These are phyloP conservation scores for Colletotrichum cuscutae DNA, from an alignment of 2,329 filamentous ascomycete genomes.

Conservation along the genomic window DNA sequence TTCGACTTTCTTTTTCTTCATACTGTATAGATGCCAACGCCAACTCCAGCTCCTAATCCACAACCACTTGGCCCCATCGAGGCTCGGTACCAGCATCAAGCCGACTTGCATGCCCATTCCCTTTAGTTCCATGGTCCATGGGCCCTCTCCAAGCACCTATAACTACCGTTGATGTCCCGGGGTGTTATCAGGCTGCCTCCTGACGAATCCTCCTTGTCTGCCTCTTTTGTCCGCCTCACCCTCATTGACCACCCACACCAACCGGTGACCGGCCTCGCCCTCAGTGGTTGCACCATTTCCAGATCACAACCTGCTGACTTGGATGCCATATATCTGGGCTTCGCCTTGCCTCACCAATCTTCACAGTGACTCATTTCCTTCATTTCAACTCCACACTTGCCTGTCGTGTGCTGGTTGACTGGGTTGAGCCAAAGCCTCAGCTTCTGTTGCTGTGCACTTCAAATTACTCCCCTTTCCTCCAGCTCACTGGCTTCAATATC, in stretches of 20 bases:
- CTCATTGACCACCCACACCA: slow-evolving; percentile 43
- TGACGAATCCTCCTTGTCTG: slow-evolving; percentile 34
- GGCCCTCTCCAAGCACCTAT: slow-evolving; percentile 26
- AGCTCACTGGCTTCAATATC: slow-evolving; percentile 23
- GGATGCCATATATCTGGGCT: slow-evolving; percentile 49
- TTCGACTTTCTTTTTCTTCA: slow-evolving; percentile 32
- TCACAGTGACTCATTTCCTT: slow-evolving; percentile 55
- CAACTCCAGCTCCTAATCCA: slow-evolving; percentile 5
- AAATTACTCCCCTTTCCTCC: slow-evolving; percentile 38
- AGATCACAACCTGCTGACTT: slow-evolving; percentile 32
- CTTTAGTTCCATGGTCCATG: slow-evolving; percentile 30
- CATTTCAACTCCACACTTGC: slow-evolving; percentile 40
- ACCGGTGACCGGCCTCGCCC: slow-evolving; percentile 25
- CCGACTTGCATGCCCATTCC: slow-evolving; percentile 32
- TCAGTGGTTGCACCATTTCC: slow-evolving; percentile 36
- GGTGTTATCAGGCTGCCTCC: slow-evolving; percentile 23
- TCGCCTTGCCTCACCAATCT: slow-evolving; percentile 52
- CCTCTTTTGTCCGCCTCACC: slow-evolving; percentile 38
- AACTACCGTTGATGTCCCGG: slow-evolving; percentile 32
- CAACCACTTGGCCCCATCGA: slow-evolving; percentile 21
- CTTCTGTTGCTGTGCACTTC: slow-evolving; percentile 39
- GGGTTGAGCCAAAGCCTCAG: slow-evolving; percentile 24
- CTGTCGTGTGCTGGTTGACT: slow-evolving; percentile 25
- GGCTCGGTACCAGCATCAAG: slow-evolving; percentile 30
- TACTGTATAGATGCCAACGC: slow-evolving; percentile 18